These are phyloP conservation scores for Eutrema heterophyllum DNA, from an alignment of 345 rosid species.

Conservation along the genomic window DNA sequence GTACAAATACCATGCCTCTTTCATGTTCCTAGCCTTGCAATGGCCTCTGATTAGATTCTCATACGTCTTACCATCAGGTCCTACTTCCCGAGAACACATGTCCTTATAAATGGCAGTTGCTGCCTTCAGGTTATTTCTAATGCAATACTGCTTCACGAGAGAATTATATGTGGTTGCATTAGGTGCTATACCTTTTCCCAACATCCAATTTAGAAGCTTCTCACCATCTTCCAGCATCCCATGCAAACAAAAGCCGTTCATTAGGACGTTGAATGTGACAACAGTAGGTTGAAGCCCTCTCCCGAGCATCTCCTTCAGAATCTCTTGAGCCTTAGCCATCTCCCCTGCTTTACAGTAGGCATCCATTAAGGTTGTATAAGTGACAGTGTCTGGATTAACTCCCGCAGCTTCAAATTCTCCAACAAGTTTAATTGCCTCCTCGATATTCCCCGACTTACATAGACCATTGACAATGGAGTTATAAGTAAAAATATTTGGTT, in stretches of 20 bases:
- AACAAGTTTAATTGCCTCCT: constrained; percentile 63
- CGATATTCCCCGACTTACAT: constrained; percentile 67
- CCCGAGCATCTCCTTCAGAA: constrained; percentile 67
- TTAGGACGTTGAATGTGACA: constrained; percentile 82
- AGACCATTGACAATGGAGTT: constrained; percentile 75
- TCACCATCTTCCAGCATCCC: constrained; percentile 84
- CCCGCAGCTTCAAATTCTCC: constrained; percentile 67
- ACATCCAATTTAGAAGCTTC: constrained; percentile 78
- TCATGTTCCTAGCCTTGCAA: constrained; percentile 97
- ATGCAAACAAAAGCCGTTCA: constrained; percentile 81
- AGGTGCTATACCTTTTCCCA: constrained; percentile 71
- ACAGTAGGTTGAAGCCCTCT: constrained; percentile 66
- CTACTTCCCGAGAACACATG: constrained; percentile 58
- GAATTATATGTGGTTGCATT: constrained; percentile 74
- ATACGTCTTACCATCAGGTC: constrained; percentile 72
- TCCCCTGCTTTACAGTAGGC: constrained; percentile 72
- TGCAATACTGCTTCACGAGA: constrained; percentile 71
- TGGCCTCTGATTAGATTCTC: constrained; percentile 82
- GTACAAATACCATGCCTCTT: constrained; percentile 85
- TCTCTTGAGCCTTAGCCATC: constrained; percentile 60
- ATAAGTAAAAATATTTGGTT: constrained; percentile 66
- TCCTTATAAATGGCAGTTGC: constrained; percentile 46
- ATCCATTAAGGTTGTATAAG: constrained; percentile 85
- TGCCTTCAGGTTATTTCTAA: constrained; percentile 49
- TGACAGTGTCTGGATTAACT: constrained; percentile 54